Evolutionary conservation across 139 green algal species (phyloP), one percentile per base, ranked within the genome.

Genomic region (Yamagishiella unicocca): DNA sequence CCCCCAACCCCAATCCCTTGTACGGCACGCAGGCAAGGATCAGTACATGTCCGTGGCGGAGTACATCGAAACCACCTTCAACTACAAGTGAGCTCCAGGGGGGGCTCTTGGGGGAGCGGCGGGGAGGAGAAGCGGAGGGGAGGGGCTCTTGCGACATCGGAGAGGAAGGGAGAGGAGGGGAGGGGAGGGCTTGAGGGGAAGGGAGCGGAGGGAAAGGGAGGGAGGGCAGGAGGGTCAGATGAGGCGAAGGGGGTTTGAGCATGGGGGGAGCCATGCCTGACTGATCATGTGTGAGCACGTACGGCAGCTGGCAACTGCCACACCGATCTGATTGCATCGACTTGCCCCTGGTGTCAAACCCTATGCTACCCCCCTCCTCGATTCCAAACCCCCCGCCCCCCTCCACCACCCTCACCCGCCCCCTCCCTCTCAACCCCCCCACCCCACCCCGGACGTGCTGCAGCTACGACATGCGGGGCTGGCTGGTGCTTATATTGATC

Each of bases 401-500:
- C 22, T 27, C 58, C 22, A 27, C 14, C 58, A 35, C 19, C 58
- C 58, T 33, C 9, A 27, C 22, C 19, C 29, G 29, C 6, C 9
- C 58, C 58, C 19, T 67, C 58, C 14, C 58, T 27, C 19, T 67
- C 19, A 27, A 35, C 14, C 58, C 58, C 22, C 19, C 22, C 9
- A n/a, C n/a, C n/a, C n/a, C n/a, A n/a, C 62, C 62, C 8, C 29
- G 8, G 62, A 29, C n/a, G 38, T 78, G 55, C 70, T 19, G 55
- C 72, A 80, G 72, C 7, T 81, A 90, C 33, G n/a, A 40, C 64
- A 87, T 90, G 64, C 67, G 82, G 24, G 77, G 85, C 62, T 74
- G 67, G 64, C 72, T 84, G 45, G 85, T 68, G 45, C 82, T 86
- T 50, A 90, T 86, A 50, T 31, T 90, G 35, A n/a, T 80, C 0